Conservation (phyloP, 2,329 filamentous ascomycete genomes). For the Claviceps digitariae region DNA sequence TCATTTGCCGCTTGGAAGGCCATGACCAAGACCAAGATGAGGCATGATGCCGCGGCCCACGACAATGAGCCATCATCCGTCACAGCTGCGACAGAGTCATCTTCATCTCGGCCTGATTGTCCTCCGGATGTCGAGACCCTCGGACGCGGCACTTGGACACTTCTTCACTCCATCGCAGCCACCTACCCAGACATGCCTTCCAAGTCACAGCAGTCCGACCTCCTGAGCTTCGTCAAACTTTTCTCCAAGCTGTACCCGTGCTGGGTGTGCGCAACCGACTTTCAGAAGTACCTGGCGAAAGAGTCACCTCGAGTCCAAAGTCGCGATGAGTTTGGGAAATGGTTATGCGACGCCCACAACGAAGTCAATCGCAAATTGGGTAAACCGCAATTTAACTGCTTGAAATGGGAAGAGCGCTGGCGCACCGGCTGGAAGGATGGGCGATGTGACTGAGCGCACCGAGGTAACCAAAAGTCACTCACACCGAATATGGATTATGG, state of each 20-base stretch:
- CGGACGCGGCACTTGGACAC: slow-evolving; percentile 81
- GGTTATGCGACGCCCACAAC: slow-evolving; percentile 80
- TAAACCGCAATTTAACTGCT: slow-evolving; percentile 83
- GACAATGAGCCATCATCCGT: slow-evolving; percentile 8
- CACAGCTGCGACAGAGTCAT: slow-evolving; percentile 19
- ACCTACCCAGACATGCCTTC: slow-evolving; percentile 65
- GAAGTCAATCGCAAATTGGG: slow-evolving; percentile 81
- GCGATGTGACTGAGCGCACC: slow-evolving; percentile 35
- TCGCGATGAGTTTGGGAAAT: slow-evolving; percentile 59
- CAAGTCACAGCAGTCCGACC: slow-evolving; percentile 56
- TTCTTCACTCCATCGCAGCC: slow-evolving; percentile 84
- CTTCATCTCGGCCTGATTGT: slow-evolving; percentile 49
- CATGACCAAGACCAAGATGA: slow-evolving; percentile 16
- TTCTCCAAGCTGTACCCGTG: slow-evolving; percentile 89
- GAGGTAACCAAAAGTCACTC: neutral
- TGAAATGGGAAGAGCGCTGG: slow-evolving; percentile 87
- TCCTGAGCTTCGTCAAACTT: slow-evolving; percentile 61
- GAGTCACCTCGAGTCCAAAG: slow-evolving; percentile 50
- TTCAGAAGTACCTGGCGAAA: slow-evolving; percentile 63
- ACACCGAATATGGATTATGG: neutral
- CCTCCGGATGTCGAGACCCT: slow-evolving; percentile 82
- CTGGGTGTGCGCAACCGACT: slow-evolving; percentile 90
- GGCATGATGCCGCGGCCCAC: slow-evolving; percentile 5
- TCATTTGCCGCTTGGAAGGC: slow-evolving; percentile 17
- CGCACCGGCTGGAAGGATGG: slow-evolving; percentile 72